Evolutionary conservation across 148 eudicot genomes (phyloP), one percentile per base, ranked within the genome.

Genomic region (Fagopyrum esculentum): DNA sequence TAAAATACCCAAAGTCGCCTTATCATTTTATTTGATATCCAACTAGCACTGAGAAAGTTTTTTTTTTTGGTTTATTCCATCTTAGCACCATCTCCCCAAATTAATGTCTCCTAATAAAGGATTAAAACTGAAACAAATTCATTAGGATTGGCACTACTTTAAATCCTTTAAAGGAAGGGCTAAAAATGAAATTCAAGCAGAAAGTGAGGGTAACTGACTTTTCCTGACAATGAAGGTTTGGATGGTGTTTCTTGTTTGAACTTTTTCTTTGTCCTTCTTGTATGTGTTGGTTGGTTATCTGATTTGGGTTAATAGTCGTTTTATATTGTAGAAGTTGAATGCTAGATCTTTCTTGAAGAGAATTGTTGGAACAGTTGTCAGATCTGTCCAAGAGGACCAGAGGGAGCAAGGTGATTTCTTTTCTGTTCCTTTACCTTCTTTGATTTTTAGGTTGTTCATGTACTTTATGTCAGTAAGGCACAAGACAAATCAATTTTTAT

Each of bases 351-450:
- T 94, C 77, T 57, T 94, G 6, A 91, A 86, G 87, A 86, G 96
- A 73, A 87, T 94, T 73, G 97, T 94, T 77, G 98, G 97, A 57
- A 94, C 98, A 48, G 97, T 94, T 78, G 98, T 94, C 76, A 88
- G 98, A 74, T 91, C 97, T 78, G 97, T 94, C 57, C 98, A 94
- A 76, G 98, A 94, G 60, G 98, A 94, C 82, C 97, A 94, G 77
- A 91, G 84, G 81, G 98, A 94, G 79, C 97, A 94, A 88, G 98
- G 98, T 94, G 55, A 35, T 61, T 57, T 77, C 48, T 30, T 61
- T 2, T 35, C 71, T 40, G 71, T 43, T 29, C 44, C 40, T 43
- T 35, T 5, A 11, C 15, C 26, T 66, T 40, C 19, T 19, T 13
- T 35, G 79, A 30, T 30, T 47, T 55, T 70, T 73, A n/a, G 55